Evolutionary conservation across 1,284 basidiomycete genomes (phyloP), one percentile per base, ranked within the genome.

Genomic region (Chalciporus sp.): DNA sequence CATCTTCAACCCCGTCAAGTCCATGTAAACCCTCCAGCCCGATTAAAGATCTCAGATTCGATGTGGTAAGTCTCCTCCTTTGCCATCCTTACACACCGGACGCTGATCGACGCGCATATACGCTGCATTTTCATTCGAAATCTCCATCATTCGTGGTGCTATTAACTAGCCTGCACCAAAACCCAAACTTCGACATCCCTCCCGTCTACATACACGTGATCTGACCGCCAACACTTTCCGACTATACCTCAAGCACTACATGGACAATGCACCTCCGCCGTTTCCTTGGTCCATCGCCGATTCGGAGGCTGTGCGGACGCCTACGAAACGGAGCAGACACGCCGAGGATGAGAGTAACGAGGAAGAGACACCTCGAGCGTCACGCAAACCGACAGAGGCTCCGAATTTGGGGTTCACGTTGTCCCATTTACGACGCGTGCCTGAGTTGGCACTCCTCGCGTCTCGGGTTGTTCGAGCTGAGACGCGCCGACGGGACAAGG

Each of bases 231-330:
- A 84, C 54, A 85, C 83, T 0, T 89, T 91, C 66, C 78, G 85
- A 11, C 79, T 88, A 41, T 90, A 91, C 61, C 61, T 91, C 56
- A 89, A 88, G 59, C 84, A 90, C 58, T 90, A 83, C 66, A 86
- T 91, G 83, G 83, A 88, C 61, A 76, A 83, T 58, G 67, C 67
- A 0, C 68, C 65, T 1, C 57, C 56, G 7, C 48, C 42, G 1
- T 56, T 50, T 19, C 26, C 31, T 1, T 50, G 26, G 6, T 17
- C 56, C 6, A 49, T 50, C 27, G 12, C 47, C 44, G 4, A 48
- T 47, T 47, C 17, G 11, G 45, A 39, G n/a, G 11, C 12, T 16
- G 41, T 56, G 11, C 49, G 20, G 0, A 70, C 69, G 17, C 66
- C 68, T 6, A 71, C 31, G 12, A 72, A 72, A 42, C 52, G 17